These are phyloP conservation scores for Kalmanozyma brasiliensis DNA, from an alignment of 1,284 basidiomycete species.

Conservation along the genomic window DNA sequence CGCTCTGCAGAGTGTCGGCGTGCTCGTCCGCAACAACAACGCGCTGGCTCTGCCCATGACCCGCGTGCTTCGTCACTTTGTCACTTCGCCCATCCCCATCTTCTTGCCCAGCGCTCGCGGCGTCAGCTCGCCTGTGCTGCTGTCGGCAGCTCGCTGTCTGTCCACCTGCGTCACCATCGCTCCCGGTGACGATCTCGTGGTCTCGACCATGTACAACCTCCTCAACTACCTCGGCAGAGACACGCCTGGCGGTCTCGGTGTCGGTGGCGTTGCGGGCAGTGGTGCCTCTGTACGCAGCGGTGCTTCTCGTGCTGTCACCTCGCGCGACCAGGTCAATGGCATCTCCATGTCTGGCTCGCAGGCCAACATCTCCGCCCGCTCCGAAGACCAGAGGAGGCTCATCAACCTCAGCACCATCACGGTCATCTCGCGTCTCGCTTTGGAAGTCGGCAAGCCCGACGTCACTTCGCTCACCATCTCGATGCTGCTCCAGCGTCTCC, in stretches of 20 bases:
- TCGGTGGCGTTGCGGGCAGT: slow-evolving; percentile 69
- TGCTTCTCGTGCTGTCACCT: slow-evolving; percentile 65
- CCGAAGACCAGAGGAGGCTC: slow-evolving; percentile 84
- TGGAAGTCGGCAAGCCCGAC: slow-evolving; percentile 56
- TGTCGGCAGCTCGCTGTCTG: slow-evolving; percentile 87
- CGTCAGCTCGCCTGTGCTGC: slow-evolving; percentile 79
- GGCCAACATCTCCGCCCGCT: slow-evolving; percentile 64
- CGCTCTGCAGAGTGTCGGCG: slow-evolving; percentile 81
- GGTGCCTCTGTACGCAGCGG: slow-evolving; percentile 71
- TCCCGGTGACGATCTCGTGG: slow-evolving; percentile 86
- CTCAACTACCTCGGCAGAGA: slow-evolving; percentile 90
- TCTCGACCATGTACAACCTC: slow-evolving; percentile 95
- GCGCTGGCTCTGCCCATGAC: slow-evolving; percentile 81
- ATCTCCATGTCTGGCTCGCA: slow-evolving; percentile 41
- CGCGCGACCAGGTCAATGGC: slow-evolving; percentile 39
- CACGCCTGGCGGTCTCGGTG: slow-evolving; percentile 69
- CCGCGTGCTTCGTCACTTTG: slow-evolving; percentile 83
- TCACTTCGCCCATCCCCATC: slow-evolving; percentile 85
- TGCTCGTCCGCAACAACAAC: slow-evolving; percentile 85
- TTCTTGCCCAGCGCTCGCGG: slow-evolving; percentile 74
- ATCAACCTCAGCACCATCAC: slow-evolving; percentile 86
- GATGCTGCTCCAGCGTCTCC: slow-evolving; percentile 88
- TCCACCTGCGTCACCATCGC: slow-evolving; percentile 86
- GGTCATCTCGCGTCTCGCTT: slow-evolving; percentile 61
- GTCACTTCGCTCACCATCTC: slow-evolving; percentile 73